Base-by-base conservation (phyloP, 116 monocot species). In the Zostera marina region DNA sequence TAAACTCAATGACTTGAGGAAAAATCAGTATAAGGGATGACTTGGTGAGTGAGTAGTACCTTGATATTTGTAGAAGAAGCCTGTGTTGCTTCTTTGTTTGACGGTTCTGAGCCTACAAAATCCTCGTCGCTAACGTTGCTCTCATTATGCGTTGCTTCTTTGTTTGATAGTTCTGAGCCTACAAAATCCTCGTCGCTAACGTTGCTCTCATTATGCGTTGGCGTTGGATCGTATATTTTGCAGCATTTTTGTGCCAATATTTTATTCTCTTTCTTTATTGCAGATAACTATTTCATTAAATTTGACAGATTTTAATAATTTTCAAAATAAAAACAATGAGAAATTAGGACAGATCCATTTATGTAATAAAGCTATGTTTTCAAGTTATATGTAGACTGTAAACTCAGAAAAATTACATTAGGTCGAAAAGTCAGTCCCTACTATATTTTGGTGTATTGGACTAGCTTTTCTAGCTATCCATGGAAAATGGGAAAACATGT, bases 251-350 rank as follows among this genome's bases (percentile, higher is more conserved):
- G 52, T 24, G 41, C 48, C 63, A 63, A 52, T 20, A 52, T 63
- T 52, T 52, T 42, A 25, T 63, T 63, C 21, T 63, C 63, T 41
- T 52, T 63, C 52, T 41, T 53, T 41, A 52, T 19, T 38, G 52
- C 3, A 63, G 38, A 63, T 63, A 63, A 41, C 63, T 63, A 52
- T 32, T 32, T n/a, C n/a, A n/a, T n/a, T n/a, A n/a, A n/a, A n/a
- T n/a, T n/a, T n/a, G n/a, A n/a, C n/a, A n/a, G n/a, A n/a, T n/a
- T n/a, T n/a, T n/a, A n/a, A n/a, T n/a, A n/a, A n/a, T n/a, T n/a
- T n/a, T n/a, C n/a, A n/a, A n/a, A n/a, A n/a, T n/a, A n/a, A n/a
- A n/a, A n/a, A n/a, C n/a, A n/a, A n/a, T n/a, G n/a, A n/a, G n/a
- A n/a, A n/a, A n/a, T n/a, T n/a, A n/a, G n/a, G n/a, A n/a, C n/a